These are phyloP conservation scores for Helotiales sp. DNA, from an alignment of 2,329 filamentous ascomycete species.

Conservation along the genomic window DNA sequence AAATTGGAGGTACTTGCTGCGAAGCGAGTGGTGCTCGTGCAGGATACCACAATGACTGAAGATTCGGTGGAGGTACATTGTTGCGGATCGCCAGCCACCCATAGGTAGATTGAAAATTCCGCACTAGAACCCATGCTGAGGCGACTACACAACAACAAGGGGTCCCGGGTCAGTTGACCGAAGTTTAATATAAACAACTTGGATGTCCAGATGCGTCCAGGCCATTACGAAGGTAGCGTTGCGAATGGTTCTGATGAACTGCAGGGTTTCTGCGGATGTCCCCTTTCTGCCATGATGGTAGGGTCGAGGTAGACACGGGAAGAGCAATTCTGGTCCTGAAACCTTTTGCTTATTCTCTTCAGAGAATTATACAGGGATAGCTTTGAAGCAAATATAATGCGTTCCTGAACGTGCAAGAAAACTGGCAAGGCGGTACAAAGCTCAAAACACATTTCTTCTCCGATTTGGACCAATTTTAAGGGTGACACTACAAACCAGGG, in stretches of 20 bases:
- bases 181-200: slow-evolving; percentile 10
- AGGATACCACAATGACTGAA: not conserved
- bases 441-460: not conserved
- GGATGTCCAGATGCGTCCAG: not conserved
- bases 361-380: not conserved
- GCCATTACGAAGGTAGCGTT: not conserved
- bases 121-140: not conserved
- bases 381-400: not conserved
- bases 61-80: slow-evolving; percentile 13
- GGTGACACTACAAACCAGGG: not conserved
- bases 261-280: slow-evolving; percentile 5
- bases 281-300: not conserved
- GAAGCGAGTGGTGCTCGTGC: not conserved
- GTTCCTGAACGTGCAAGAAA: not conserved
- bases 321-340: not conserved
- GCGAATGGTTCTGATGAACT: not conserved
- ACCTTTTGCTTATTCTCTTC: not conserved
- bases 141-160: not conserved
- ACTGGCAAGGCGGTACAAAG: not conserved
- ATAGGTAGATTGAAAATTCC: slow-evolving; percentile 1
- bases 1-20: not conserved
- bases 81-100: slow-evolving; percentile 5
- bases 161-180: slow-evolving; percentile 11
- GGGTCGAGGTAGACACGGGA: not conserved
- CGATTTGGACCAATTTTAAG: not conserved